A percentile compares a stretch with the other conserved stretches of the same genome.
These are phyloP conservation scores for Beta macrorhiza DNA, from an alignment of 179 eudicot species.

Conservation along the genomic window DNA sequence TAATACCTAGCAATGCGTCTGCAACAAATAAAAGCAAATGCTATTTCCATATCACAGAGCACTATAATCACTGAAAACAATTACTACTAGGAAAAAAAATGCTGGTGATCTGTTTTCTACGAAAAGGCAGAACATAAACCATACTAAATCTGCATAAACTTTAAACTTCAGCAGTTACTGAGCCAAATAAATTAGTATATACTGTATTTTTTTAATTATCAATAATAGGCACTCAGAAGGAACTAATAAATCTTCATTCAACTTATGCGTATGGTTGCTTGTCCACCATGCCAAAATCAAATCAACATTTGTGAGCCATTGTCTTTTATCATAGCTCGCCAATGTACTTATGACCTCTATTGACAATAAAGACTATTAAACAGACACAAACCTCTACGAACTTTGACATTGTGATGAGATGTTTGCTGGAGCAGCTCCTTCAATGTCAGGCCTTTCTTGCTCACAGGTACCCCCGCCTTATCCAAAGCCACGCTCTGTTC, in stretches of 20 bases:
- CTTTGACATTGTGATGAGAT: conserved; percentile 86
- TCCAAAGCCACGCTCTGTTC: conserved; percentile 92
- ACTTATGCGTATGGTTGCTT: not conserved
- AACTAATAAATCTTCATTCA: not conserved
- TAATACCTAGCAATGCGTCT: conserved; percentile 86
- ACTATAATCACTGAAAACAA: not conserved
- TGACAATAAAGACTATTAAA: not conserved
- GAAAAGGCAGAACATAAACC: not conserved
- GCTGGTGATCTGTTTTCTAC: not conserved
- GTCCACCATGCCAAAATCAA: not conserved
- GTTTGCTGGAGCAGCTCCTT: conserved; percentile 94
- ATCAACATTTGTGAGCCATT: not conserved
- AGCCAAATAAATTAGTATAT: not conserved
- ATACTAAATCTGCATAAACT: not conserved
- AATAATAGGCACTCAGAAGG: not conserved
- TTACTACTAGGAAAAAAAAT: not conserved
- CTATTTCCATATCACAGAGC: not conserved
- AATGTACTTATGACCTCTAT: not conserved
- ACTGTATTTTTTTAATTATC: too few species aligned
- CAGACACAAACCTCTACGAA: conserved; percentile 63
- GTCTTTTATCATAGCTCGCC: not conserved
- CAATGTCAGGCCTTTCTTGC: conserved; percentile 84
- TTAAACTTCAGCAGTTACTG: not conserved
- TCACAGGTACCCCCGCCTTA: conserved; percentile 77
- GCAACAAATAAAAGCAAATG: conserved; percentile 23